phyloP scores from a whole-genome alignment of 345 rosid species.

The Draba incana region DNA sequence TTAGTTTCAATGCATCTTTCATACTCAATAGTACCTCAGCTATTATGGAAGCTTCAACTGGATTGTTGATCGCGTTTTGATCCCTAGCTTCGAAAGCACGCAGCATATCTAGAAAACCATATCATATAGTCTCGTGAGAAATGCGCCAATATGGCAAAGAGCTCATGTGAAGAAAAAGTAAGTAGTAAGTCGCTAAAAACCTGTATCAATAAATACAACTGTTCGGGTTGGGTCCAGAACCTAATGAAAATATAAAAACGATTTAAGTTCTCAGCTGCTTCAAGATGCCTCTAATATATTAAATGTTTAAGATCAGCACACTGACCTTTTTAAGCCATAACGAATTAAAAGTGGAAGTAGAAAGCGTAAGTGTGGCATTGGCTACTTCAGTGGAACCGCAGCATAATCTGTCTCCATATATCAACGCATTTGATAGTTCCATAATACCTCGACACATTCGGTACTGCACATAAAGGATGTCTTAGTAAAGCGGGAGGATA shows the following conservation, averaged over 20 bases:
- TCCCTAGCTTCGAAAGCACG: constrained; percentile 79
- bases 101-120: constrained; percentile 57
- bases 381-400: constrained; percentile 93
- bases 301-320: constrained; percentile 17
- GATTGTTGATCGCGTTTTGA: constrained; percentile 72
- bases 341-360: constrained; percentile 49
- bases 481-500: constrained; percentile 28
- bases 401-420: constrained; percentile 82
- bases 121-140: constrained; percentile 28
- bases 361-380: constrained; percentile 61
- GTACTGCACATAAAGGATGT: constrained; percentile 59
- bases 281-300: constrained; percentile 15
- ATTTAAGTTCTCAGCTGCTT: constrained; percentile 15
- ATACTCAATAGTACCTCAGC: constrained; percentile 57
- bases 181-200: constrained; percentile 45
- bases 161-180: constrained; percentile 16
- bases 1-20: constrained; percentile 12
- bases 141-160: constrained; percentile 22
- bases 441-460: constrained; percentile 94
- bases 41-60: constrained; percentile 80
- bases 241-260: constrained; percentile 46
- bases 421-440: constrained; percentile 91
- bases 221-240: constrained; percentile 71
- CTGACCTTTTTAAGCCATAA: constrained; percentile 77
- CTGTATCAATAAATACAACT: constrained; percentile 78